phyloP scores from a whole-genome alignment of 805 yeast species.

The Ogataea zsoltii region DNA sequence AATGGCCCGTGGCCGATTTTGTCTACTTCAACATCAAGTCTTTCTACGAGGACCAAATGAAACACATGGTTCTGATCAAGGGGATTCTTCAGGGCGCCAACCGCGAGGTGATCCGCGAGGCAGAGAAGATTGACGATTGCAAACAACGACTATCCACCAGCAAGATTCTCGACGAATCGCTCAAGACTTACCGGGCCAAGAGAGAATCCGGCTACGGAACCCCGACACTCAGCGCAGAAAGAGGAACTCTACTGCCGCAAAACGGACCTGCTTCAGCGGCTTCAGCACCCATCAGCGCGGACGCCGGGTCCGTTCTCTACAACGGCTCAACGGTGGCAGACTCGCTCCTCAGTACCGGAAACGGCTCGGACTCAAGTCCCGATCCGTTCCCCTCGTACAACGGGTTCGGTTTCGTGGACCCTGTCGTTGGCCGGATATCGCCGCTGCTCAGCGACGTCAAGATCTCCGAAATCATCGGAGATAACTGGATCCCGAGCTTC shows the following conservation, averaged over 20 bases:
- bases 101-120: conserved; percentile 8
- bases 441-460: not conserved
- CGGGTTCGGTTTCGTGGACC: not conserved
- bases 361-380: not conserved
- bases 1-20: conserved; percentile 52
- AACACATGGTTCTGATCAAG: conserved; percentile 24
- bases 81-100: conserved; percentile 20
- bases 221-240: conserved; percentile 16
- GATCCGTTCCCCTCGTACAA: not conserved
- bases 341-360: too few species aligned
- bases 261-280: too few species aligned
- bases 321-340: too few species aligned
- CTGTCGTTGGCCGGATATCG: not conserved
- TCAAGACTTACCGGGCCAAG: conserved; percentile 7
- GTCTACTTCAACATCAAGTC: conserved; percentile 52
- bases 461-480: conserved; percentile 20
- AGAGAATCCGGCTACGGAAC: conserved; percentile 7
- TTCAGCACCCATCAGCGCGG: too few species aligned
- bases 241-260: not conserved
- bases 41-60: conserved; percentile 36
- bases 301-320: too few species aligned
- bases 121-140: conserved; percentile 1
- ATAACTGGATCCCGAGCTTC: conserved; percentile 26
- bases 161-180: conserved; percentile 12
- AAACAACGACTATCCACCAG: conserved; percentile 3